These are phyloP conservation scores for Solanum virginianum DNA, from an alignment of 257 asterid species.

Conservation along the genomic window DNA sequence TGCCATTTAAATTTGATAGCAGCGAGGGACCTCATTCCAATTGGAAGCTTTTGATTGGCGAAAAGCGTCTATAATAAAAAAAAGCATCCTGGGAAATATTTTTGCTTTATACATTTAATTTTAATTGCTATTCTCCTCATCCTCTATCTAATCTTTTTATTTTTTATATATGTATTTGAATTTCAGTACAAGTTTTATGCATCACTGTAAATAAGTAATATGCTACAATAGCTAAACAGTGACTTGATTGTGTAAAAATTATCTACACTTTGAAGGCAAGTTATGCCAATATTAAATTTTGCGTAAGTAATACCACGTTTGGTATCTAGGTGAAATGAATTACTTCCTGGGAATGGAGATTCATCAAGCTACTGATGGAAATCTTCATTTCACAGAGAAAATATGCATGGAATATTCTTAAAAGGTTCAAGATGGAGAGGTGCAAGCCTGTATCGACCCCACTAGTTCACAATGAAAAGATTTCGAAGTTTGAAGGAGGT, in stretches of 20 bases:
- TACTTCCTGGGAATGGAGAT: too few relatives aligned
- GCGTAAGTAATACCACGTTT: background rate
- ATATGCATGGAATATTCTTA: too few relatives aligned
- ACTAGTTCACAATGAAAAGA: too few relatives aligned
- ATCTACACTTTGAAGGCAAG: background rate
- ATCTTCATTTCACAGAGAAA: too few relatives aligned
- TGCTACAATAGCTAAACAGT: background rate
- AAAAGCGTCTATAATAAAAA: conserved; percentile 24
- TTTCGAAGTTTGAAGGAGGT: too few relatives aligned
- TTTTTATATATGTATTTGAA: background rate
- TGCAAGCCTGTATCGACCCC: too few relatives aligned
- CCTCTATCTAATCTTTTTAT: background rate
- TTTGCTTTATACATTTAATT: background rate
- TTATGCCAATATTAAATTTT: background rate
- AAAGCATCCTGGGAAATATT: background rate
- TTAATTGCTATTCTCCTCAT: background rate
- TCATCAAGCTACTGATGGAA: too few relatives aligned
- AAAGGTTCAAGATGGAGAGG: too few relatives aligned
- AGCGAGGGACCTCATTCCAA: conserved; percentile 53
- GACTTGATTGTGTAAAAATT: background rate
- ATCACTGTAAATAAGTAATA: background rate
- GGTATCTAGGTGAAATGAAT: too few relatives aligned
- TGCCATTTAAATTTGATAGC: conserved; percentile 28
- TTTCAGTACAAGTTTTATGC: too few relatives aligned
- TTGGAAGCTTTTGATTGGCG: conserved; percentile 48